These are phyloP conservation scores for Garcia nutans DNA, from an alignment of 345 rosid species.

Conservation along the genomic window DNA sequence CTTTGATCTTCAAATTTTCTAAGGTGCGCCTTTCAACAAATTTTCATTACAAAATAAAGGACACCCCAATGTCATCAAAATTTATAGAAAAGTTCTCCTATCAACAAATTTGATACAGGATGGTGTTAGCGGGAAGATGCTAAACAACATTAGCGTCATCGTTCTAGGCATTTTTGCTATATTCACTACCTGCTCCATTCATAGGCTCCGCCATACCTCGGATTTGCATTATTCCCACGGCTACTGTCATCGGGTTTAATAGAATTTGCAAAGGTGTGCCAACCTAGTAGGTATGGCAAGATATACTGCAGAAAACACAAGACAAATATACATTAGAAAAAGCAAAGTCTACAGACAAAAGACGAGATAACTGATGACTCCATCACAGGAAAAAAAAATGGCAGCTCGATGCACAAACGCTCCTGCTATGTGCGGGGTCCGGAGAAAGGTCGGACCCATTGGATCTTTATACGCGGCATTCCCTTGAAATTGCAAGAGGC, in stretches of 20 bases:
- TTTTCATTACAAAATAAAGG: not conserved
- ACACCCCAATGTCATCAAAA: not conserved
- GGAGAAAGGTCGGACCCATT: too few relatives aligned
- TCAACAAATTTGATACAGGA: not conserved
- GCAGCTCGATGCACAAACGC: too few relatives aligned
- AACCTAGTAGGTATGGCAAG: slow-evolving; percentile 78
- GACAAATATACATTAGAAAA: not conserved
- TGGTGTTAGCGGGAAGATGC: too few relatives aligned
- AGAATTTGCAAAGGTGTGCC: slow-evolving; percentile 69
- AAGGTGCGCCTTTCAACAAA: not conserved
- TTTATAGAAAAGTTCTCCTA: slow-evolving; percentile 1
- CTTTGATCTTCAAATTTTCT: not conserved
- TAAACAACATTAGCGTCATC: not conserved
- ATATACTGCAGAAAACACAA: slow-evolving; percentile 49
- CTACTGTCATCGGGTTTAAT: slow-evolving; percentile 50
- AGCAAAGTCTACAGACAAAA: not conserved
- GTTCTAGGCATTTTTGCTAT: not conserved
- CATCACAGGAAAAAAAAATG: too few relatives aligned
- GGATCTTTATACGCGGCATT: too few relatives aligned
- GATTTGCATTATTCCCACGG: slow-evolving; percentile 43
- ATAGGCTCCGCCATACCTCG: slow-evolving; percentile 70
- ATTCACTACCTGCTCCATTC: slow-evolving; percentile 65
- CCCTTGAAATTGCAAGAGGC: too few relatives aligned
- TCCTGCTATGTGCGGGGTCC: too few relatives aligned
- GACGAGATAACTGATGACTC: not conserved